These are phyloP conservation scores for Yamadazyma trypodendri DNA, from an alignment of 1,139 yeast species.

Conservation along the genomic window DNA sequence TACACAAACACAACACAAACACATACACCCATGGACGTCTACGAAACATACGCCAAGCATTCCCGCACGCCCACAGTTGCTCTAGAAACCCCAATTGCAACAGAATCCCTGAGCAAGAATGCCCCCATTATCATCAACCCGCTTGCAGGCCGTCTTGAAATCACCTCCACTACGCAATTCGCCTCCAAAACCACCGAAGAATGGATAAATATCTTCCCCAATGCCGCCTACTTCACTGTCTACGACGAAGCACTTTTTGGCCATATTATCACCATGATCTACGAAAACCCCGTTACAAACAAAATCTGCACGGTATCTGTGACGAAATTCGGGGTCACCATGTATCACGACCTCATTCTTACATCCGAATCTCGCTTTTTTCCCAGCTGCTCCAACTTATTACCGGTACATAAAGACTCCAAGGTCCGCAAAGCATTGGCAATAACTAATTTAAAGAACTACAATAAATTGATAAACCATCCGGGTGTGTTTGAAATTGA, in stretches of 20 bases:
- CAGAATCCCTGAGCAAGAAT: too few relatives aligned
- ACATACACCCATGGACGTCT: conserved; percentile 1
- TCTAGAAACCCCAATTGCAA: too few relatives aligned
- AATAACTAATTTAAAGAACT: conserved; percentile 67
- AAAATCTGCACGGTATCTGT: conserved; percentile 61
- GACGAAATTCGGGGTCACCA: conserved; percentile 68
- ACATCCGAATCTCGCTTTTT: conserved; percentile 65
- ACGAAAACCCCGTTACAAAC: conserved; percentile 43
- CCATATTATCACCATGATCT: conserved; percentile 51
- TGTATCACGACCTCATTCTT: conserved; percentile 60
- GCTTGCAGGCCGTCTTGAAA: conserved; percentile 20
- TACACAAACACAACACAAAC: too few relatives aligned
- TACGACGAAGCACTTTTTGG: conserved; percentile 53
- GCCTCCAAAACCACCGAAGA: conserved; percentile 20
- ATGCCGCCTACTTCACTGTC: conserved; percentile 58
- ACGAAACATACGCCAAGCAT: conserved; percentile 1
- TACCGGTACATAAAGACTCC: conserved; percentile 47
- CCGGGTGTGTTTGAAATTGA: conserved; percentile 22
- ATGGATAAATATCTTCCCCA: conserved; percentile 45
- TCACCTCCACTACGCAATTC: conserved; percentile 15
- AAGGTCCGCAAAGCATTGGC: conserved; percentile 77
- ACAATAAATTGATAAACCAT: conserved; percentile 43
- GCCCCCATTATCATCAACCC: conserved; percentile 17
- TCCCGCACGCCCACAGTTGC: conserved; percentile 1
- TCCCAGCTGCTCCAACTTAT: conserved; percentile 75